A percentile compares a stretch with the other conserved stretches of the same genome.
phyloP scores from a whole-genome alignment of 2,329 filamentous ascomycete genomes.

The Calonectria pseudoturangicola region DNA sequence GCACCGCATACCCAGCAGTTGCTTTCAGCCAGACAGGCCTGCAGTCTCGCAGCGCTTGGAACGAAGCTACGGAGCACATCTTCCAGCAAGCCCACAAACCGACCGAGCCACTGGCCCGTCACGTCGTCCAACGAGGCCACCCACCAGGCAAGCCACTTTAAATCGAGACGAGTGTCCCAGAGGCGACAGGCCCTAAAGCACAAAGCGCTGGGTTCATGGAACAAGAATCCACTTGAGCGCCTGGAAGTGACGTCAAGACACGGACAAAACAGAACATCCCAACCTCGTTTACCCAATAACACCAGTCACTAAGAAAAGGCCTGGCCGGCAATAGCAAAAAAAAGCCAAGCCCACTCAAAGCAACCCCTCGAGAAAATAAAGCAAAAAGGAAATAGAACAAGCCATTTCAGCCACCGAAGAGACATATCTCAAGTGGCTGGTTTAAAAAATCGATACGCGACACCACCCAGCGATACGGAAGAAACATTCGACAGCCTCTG shows the following conservation, averaged over 20 bases:
- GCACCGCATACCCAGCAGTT: slow-evolving; percentile 23
- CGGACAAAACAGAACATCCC: slow-evolving; percentile 12
- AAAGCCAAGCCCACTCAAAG: not conserved
- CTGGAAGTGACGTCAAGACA: slow-evolving; percentile 32
- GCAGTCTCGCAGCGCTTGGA: slow-evolving; percentile 24
- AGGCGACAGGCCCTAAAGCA: slow-evolving; percentile 20
- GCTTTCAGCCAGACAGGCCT: slow-evolving; percentile 29
- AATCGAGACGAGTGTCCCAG: slow-evolving; percentile 19
- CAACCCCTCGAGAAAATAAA: not conserved
- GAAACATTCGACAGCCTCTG: slow-evolving; percentile 24
- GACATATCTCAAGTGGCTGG: slow-evolving; percentile 22
- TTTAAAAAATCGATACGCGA: slow-evolving; percentile 8
- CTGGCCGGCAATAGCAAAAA: slow-evolving; percentile 7
- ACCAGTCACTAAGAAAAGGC: slow-evolving; percentile 17
- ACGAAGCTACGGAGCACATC: slow-evolving; percentile 13
- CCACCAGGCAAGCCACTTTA: slow-evolving; percentile 30
- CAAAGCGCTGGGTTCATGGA: slow-evolving; percentile 24
- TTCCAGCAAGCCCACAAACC: slow-evolving; percentile 16
- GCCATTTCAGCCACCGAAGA: slow-evolving; percentile 7
- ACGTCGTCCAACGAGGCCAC: slow-evolving; percentile 22
- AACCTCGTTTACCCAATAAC: slow-evolving; percentile 26
- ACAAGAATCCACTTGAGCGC: not conserved
- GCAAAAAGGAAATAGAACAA: slow-evolving; percentile 6
- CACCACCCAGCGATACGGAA: slow-evolving; percentile 23
- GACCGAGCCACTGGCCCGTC: slow-evolving; percentile 27